phyloP scores from a whole-genome alignment of 139 green algal species.

The Picochlorum sp. region DNA sequence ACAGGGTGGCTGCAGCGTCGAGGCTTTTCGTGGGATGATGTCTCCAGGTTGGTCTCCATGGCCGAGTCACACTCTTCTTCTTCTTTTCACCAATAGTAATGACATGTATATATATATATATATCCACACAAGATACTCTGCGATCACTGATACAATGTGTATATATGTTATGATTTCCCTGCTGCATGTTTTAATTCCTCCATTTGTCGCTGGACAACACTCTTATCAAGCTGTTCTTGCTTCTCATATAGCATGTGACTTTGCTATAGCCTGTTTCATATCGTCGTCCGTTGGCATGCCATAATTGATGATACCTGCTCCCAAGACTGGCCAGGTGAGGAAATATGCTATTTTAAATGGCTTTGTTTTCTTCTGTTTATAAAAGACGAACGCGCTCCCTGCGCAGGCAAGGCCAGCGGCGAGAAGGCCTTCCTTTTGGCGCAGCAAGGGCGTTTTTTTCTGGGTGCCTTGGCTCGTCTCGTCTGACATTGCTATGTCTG shows the following conservation, averaged over 20 bases:
- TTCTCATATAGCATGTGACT: too few species aligned
- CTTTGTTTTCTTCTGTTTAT: conserved; percentile 20
- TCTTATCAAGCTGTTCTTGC: neutral
- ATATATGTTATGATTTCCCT: conserved; percentile 3
- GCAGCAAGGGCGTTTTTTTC: neutral
- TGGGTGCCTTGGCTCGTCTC: too few species aligned
- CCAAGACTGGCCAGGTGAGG: conserved; percentile 19
- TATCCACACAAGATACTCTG: too few species aligned
- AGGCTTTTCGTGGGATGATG: conserved; percentile 29
- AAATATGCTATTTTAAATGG: conserved; percentile 27
- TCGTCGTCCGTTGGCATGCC: conserved; percentile 5
- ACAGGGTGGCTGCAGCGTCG: conserved; percentile 35
- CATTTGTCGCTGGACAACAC: neutral
- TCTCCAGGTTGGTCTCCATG: conserved; percentile 13
- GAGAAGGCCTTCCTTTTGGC: conserved; percentile 13
- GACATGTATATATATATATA: too few species aligned
- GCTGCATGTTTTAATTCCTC: neutral
- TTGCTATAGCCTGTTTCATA: conserved; percentile 12
- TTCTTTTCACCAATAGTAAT: too few species aligned
- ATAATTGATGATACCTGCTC: conserved; percentile 6
- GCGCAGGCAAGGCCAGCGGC: conserved; percentile 18
- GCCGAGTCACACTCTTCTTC: neutral
- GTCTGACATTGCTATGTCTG: too few species aligned
- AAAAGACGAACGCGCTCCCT: conserved; percentile 16
- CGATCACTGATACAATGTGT: neutral